Base-by-base conservation (phyloP, 495 filamentous ascomycete species). In the Corynascus novoguineensis region DNA sequence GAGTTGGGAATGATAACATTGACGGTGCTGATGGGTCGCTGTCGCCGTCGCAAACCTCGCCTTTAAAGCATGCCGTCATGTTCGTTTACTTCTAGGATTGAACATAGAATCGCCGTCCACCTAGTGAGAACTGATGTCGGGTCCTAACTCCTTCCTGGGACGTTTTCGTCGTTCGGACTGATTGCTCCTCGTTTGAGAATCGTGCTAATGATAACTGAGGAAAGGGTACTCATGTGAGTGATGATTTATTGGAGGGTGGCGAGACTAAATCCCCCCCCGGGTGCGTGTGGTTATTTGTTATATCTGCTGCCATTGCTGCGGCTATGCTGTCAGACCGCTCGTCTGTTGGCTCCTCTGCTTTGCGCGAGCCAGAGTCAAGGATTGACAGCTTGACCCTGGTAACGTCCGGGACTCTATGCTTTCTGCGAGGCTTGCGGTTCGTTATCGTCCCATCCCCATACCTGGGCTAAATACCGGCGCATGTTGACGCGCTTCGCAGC, bases 401-500 rank as follows among this genome's bases (percentile, higher is more conserved):
- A n/a, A 44, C 27, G 19, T 12, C 17, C 17, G 10, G 38, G 27
- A 7, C 28, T 45, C 51, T 54, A 54, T 45, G 51, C 51, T 0
- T 53, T 52, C 5, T 52, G 21, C 42, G 32, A 11, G 7, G 29
- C 28, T 21, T 58, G 34, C 14, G 42, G 38, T 40, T 66, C 67
- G 24, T 65, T 42, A 3, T 77, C 77, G 25, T 90, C 84, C 93
- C 93, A 98, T 45, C 88, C 93, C 93, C 93, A 98, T 32, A 98
- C 93, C 62, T 93, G 86, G 50, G 81, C 81, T 53, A 98, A 77
- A 73, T 96, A 98, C 66, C 88, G 84, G 44, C 83, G 83, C 90
- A 98, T 97, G 68, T 97, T 96, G 64, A 97, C 95, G 67, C 90
- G 88, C 79, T 96, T 97, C 51, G 82, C 81, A 61, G 85, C 86